Evolutionary conservation across 75 land plant genomes (phyloP).

Genomic region (Isoetes taiwanensis): DNA sequence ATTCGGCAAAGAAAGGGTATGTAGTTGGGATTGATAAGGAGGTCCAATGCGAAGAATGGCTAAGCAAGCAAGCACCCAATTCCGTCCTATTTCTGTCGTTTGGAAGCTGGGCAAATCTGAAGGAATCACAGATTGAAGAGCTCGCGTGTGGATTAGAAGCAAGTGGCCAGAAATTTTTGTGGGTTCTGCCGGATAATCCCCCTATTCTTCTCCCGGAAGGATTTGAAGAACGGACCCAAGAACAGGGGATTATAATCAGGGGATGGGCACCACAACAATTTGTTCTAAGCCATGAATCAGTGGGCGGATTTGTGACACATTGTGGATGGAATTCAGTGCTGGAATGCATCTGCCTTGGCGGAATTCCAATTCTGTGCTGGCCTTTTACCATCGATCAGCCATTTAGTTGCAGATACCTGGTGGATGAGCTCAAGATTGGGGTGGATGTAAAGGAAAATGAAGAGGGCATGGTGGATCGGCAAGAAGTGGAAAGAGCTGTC

Average conservation of each 20-base stretch:
- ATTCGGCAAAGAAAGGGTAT: too few species aligned
- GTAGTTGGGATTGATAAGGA: too few species aligned
- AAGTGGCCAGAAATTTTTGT: constrained; percentile 19
- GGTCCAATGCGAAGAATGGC: constrained; percentile 24
- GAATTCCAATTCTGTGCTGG: constrained; percentile 56
- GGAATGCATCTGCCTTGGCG: constrained; percentile 33
- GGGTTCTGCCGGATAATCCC: constrained; percentile 10
- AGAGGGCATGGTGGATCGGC: too few species aligned
- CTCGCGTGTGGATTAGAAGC: constrained; percentile 28
- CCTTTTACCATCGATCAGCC: constrained; percentile 53
- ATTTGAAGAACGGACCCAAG: constrained; percentile 34
- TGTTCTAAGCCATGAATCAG: constrained; percentile 30
- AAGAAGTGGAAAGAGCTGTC: too few species aligned
- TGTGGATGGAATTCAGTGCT: constrained; percentile 64
- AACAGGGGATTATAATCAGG: constrained; percentile 30
- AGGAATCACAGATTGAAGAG: neutral
- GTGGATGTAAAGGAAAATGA: too few species aligned
- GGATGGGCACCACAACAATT: constrained; percentile 52
- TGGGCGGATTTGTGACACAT: constrained; percentile 57
- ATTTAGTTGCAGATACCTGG: constrained; percentile 10
- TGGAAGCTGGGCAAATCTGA: constrained; percentile 17
- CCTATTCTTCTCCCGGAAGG: constrained; percentile 34
- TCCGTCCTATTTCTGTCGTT: constrained; percentile 35
- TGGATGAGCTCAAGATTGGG: neutral
- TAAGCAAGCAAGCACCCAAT: constrained; percentile 7